Evolutionary conservation across 192 early-diverging fungal species (phyloP).

Genomic region (Spizellomyces punctatus): DNA sequence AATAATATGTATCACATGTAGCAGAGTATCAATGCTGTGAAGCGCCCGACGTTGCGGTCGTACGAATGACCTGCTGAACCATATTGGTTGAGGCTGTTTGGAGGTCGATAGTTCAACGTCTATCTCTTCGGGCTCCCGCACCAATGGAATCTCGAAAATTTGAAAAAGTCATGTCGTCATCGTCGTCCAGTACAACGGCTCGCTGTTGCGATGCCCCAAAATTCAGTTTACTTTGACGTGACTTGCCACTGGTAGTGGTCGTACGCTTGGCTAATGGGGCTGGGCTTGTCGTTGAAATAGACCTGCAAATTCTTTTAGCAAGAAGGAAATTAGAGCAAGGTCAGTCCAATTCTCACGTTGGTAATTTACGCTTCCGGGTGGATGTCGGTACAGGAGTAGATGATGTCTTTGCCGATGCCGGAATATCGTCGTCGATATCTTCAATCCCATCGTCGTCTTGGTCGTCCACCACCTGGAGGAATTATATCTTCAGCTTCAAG

Average conservation of each 20-base stretch:
- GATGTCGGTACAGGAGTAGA: not conserved
- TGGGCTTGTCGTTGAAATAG: conserved; percentile 4
- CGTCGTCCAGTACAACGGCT: conserved; percentile 18
- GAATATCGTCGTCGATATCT: conserved; percentile 2
- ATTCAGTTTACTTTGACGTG: conserved; percentile 17
- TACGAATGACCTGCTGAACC: too few relatives aligned
- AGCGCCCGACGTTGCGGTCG: too few relatives aligned
- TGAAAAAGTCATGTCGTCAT: conserved; percentile 16
- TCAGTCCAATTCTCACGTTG: not conserved
- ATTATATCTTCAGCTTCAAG: not conserved
- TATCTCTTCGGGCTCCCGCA: too few relatives aligned
- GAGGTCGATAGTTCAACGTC: too few relatives aligned
- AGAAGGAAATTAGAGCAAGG: not conserved
- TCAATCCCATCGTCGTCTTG: conserved; percentile 2
- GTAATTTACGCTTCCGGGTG: not conserved
- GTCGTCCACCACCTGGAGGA: not conserved
- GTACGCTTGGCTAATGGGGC: not conserved
- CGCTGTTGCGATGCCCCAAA: conserved; percentile 4
- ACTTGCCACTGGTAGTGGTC: conserved; percentile 7
- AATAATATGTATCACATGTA: too few relatives aligned
- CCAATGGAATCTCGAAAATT: conserved; percentile 7
- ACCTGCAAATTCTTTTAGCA: not conserved
- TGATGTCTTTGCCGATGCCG: not conserved
- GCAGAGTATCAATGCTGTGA: too few relatives aligned
- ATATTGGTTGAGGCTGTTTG: too few relatives aligned